Evolutionary conservation across 1,139 yeast species (phyloP), one percentile per base, ranked within the genome.

Genomic region (Candida sanyaensis): DNA sequence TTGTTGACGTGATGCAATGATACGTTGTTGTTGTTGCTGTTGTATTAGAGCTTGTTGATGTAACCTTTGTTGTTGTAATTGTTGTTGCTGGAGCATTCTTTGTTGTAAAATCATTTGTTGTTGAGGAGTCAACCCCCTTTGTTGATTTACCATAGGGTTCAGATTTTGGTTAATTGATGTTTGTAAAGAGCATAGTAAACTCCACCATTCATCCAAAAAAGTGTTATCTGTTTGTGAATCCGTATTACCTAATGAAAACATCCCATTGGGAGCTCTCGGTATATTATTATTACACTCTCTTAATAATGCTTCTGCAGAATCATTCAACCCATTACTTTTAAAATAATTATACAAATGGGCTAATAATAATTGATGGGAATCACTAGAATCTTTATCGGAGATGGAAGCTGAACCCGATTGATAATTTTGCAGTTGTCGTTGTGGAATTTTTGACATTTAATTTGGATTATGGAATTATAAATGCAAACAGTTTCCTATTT

Each of bases 131-230:
- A 45, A 49, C 33, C 39, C 44, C 23, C 55, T 62, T 56, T 42
- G 53, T 13, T 47, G 43, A 40, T 48, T 50, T 24, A 61, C 55
- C 40, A 62, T 43, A 44, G 64, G 74, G 48, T 66, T 69, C 52
- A 66, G 54, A 45, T 57, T 59, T 12, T 72, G 74, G 51, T 62
- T 68, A 52, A 70, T 57, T 45, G 59, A 57, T 21, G 75, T 66
- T 50, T 79, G 81, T 38, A 77, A 53, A 9, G 77, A 67, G 80
- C 82, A 76, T 27, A 81, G 63, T 13, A 76, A 62, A 47, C 72
- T 69, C 83, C 84, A 81, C 86, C 86, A 81, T 51, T 80, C 83
- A 42, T 76, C 61, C 12, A 81, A 59, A 53, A 79, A 78, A 1
- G 79, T 69, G 23, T 78, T 63, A 32, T 55, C 51, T 12, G 26